Evolutionary conservation across 352 stramenopile species (phyloP).

Genomic region (Phytophthora citricola): DNA sequence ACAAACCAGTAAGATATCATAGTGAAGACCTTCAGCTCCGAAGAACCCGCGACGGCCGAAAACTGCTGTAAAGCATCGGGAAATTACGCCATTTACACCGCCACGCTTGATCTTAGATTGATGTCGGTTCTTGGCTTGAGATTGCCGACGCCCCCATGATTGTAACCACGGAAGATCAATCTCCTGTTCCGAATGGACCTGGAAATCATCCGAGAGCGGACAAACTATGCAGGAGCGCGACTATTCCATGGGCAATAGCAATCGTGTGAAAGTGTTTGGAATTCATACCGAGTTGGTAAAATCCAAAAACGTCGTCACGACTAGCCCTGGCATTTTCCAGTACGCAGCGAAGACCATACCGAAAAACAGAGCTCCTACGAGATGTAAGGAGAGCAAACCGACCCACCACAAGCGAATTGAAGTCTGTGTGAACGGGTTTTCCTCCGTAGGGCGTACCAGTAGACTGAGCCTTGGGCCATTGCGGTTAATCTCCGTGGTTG

Average conservation of each 20-base stretch:
- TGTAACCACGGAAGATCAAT: slow-evolving; percentile 23
- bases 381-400: slow-evolving; percentile 17
- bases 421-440: slow-evolving; percentile 13
- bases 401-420: slow-evolving; percentile 28
- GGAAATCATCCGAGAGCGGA: slow-evolving; percentile 26
- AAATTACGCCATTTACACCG: not conserved
- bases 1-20: slow-evolving; percentile 37
- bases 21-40: slow-evolving; percentile 33
- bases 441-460: slow-evolving; percentile 5
- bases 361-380: slow-evolving; percentile 34
- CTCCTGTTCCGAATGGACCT: slow-evolving; percentile 28
- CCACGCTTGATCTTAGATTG: not conserved
- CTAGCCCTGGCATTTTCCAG: slow-evolving; percentile 24
- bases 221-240: slow-evolving; percentile 23
- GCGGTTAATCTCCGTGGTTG: not conserved
- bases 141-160: not conserved
- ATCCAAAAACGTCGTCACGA: slow-evolving; percentile 30
- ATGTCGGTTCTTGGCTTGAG: not conserved
- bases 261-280: slow-evolving; percentile 20
- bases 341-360: slow-evolving; percentile 29
- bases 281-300: slow-evolving; percentile 35
- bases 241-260: slow-evolving; percentile 14
- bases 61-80: slow-evolving; percentile 11
- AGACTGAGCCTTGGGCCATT: slow-evolving; percentile 26
- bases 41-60: slow-evolving; percentile 36